These are phyloP conservation scores for Penstemon eatonii DNA, from an alignment of 257 asterid species.

Conservation along the genomic window DNA sequence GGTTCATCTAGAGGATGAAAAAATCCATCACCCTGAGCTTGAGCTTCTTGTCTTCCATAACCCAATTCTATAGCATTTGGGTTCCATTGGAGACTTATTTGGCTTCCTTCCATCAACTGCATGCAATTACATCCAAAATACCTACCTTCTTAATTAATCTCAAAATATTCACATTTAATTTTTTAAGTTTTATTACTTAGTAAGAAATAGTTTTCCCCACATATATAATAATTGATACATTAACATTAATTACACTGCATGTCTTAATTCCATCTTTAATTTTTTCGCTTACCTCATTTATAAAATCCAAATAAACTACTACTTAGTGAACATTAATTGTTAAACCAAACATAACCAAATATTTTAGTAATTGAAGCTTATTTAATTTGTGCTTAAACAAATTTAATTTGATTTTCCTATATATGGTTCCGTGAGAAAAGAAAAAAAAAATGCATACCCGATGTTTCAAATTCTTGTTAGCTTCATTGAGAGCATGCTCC, in stretches of 20 bases:
- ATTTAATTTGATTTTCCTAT: neutral
- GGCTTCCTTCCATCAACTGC: slow-evolving; percentile 84
- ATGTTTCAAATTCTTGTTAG: slow-evolving; percentile 80
- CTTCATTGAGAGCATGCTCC: slow-evolving; percentile 95
- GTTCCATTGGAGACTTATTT: slow-evolving; percentile 79
- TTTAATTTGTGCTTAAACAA: too few species aligned
- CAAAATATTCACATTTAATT: too few species aligned
- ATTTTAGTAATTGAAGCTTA: too few species aligned
- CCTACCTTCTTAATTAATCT: neutral
- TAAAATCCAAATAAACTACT: too few species aligned
- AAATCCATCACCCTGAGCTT: slow-evolving; percentile 63
- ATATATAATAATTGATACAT: too few species aligned
- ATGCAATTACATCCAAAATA: slow-evolving; percentile 26
- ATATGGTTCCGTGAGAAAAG: neutral
- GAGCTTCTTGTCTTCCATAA: slow-evolving; percentile 62
- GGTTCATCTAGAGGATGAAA: slow-evolving; percentile 91
- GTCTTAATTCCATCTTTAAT: too few species aligned
- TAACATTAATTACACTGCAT: too few species aligned
- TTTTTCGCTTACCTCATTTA: too few species aligned
- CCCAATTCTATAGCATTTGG: slow-evolving; percentile 67
- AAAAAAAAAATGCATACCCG: slow-evolving; percentile 50
- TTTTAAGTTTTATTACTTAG: too few species aligned
- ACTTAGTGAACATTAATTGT: too few species aligned
- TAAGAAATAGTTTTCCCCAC: too few species aligned
- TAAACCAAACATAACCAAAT: too few species aligned